A percentile compares a stretch with the other conserved stretches of the same genome.
These are phyloP conservation scores for Mucor ambiguus DNA, from an alignment of 371 early-diverging fungal species.

Conservation along the genomic window DNA sequence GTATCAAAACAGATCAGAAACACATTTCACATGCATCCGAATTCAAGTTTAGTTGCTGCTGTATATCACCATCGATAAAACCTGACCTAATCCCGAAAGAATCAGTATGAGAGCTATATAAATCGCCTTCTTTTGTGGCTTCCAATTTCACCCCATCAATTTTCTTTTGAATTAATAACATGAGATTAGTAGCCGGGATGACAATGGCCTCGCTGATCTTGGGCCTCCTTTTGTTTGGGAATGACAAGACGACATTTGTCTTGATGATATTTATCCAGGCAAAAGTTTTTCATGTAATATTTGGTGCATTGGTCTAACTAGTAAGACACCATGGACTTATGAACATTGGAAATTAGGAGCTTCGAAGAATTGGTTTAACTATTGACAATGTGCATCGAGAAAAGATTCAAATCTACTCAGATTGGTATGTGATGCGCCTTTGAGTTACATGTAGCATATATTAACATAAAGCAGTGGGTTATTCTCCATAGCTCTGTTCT, in stretches of 20 bases:
- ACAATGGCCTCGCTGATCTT: background rate
- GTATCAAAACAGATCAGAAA: background rate
- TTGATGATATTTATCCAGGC: constrained; percentile 17
- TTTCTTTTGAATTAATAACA: background rate
- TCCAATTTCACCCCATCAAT: background rate
- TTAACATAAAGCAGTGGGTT: background rate
- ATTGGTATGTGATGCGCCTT: constrained; percentile 1
- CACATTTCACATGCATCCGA: too few relatives aligned
- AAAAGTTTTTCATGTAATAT: constrained; percentile 30
- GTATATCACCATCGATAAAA: too few relatives aligned
- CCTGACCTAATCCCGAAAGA: too few relatives aligned
- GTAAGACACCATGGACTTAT: background rate
- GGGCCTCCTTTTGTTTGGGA: background rate
- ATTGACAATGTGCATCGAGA: background rate
- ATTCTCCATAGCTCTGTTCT: background rate
- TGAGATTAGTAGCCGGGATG: background rate
- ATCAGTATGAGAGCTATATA: background rate
- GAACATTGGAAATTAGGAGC: constrained; percentile 6
- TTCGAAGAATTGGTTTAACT: constrained; percentile 4
- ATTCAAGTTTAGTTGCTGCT: too few relatives aligned
- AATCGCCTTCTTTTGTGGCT: background rate
- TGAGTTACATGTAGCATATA: background rate
- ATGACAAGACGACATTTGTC: background rate
- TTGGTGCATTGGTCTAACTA: background rate
- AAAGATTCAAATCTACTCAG: background rate